Percentiles rank a stretch among this genome's conserved stretches.
These are phyloP conservation scores for Mycena galopus DNA, from an alignment of 768 basidiomycete species.

Conservation along the genomic window DNA sequence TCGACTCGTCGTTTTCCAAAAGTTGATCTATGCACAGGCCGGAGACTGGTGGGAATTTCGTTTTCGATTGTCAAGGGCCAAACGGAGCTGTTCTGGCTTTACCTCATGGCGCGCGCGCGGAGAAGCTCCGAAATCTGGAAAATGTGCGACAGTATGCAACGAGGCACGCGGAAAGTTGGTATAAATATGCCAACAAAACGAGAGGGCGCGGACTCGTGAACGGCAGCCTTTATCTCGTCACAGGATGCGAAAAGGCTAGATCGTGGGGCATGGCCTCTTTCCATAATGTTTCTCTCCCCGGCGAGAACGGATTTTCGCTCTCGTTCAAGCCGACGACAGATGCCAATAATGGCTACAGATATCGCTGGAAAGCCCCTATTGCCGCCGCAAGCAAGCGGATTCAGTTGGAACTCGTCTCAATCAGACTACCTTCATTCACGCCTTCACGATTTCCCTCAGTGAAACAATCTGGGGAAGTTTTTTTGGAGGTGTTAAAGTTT, in stretches of 20 bases:
- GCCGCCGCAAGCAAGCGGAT: conserved; percentile 4
- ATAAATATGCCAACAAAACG: too few relatives aligned
- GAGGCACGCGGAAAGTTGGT: conserved; percentile 28
- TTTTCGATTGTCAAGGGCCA: conserved; percentile 1
- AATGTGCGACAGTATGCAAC: conserved; percentile 22
- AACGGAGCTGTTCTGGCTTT: conserved; percentile 32
- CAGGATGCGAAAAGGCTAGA: too few relatives aligned
- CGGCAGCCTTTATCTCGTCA: too few relatives aligned
- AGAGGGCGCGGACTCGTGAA: too few relatives aligned
- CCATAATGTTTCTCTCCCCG: too few relatives aligned
- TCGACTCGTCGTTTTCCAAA: too few relatives aligned
- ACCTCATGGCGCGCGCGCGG: too few relatives aligned
- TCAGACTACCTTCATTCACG: conserved; percentile 26
- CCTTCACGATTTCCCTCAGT: conserved; percentile 14
- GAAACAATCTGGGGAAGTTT: conserved; percentile 4
- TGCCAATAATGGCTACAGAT: not conserved
- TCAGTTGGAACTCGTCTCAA: not conserved
- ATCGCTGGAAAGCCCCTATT: not conserved
- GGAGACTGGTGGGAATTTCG: not conserved
- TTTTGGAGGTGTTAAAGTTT: not conserved
- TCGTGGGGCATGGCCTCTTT: too few relatives aligned
- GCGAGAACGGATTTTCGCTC: too few relatives aligned
- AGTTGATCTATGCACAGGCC: not conserved
- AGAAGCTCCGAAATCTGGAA: conserved; percentile 20
- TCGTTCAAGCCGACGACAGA: too few relatives aligned